These are phyloP conservation scores for Penicillium daleae DNA, from an alignment of 495 filamentous ascomycete genomes.

Conservation along the genomic window DNA sequence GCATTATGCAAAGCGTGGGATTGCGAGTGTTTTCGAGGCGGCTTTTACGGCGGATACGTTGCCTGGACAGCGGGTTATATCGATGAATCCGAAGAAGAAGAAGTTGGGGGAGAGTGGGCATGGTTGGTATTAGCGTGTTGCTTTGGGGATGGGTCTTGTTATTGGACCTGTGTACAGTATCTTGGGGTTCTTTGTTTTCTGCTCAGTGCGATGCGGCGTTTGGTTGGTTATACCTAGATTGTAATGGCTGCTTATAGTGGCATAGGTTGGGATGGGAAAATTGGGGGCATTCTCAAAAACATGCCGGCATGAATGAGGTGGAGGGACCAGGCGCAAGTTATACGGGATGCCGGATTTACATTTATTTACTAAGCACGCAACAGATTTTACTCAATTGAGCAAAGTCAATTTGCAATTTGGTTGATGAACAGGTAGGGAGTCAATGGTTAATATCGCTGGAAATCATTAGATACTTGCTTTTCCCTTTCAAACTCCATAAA, in stretches of 20 bases:
- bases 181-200: not conserved
- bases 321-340: not conserved
- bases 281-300: not conserved
- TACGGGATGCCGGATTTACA: not conserved
- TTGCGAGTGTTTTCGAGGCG: constrained; percentile 61
- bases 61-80: constrained; percentile 59
- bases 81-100: constrained; percentile 55
- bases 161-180: not conserved
- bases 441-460: not conserved
- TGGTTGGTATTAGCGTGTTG: constrained; percentile 51
- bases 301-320: not conserved
- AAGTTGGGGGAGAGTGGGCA: constrained; percentile 50
- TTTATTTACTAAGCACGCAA: not conserved
- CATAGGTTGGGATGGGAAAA: not conserved
- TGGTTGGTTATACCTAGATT: not conserved
- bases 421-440: not conserved
- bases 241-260: not conserved
- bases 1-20: constrained; percentile 52
- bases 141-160: not conserved
- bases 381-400: not conserved
- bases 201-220: not conserved
- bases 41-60: constrained; percentile 55
- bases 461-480: not conserved
- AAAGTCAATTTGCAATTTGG: too few species aligned
- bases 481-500: not conserved